Base-by-base conservation (phyloP, 2,329 filamentous ascomycete genomes). In the Fusarium verrucosum region DNA sequence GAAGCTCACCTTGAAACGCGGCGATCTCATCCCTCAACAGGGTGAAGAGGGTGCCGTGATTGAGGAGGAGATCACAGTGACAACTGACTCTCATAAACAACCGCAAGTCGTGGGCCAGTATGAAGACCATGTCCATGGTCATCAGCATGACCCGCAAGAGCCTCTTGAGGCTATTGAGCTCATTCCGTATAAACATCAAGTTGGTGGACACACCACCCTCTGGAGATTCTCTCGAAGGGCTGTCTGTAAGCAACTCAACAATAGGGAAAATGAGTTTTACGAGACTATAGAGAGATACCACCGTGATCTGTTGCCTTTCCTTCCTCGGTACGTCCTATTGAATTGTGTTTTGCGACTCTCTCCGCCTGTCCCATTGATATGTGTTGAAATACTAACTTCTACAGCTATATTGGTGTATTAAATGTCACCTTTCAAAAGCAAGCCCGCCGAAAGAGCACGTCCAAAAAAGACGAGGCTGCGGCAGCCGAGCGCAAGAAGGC, bases 171-270 rank as follows among this genome's bases (percentile, higher is more conserved):
- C 94, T 26, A 96, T 99, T 68, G 94, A 98, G 76, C 83, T 99
- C 59, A 97, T 97, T 72, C 95, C 95, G 3, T 99, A 97, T 78
- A 92, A 92, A 68, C 95, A 99, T 78, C 95, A 99, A 78, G 95
- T 99, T 52, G 95, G 95, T 57, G 95, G 95, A 1, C 95, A 99
- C 76, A 97, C 93, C 8, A 97, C 94, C 0, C 86, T 99, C 32
- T 99, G 96, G 85, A 90, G 94, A 37, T 98, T 99, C 75, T 98
- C 95, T 17, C 89, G 92, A 68, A 87, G 94, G 71, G 95, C 95
- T 53, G 94, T 99, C 11, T 99, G 95, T 83, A 99, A 99, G 79
- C 93, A 97, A 79, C 85, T 99, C 73, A 99, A 97, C 77, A 99
- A 97, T 76, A 87, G 94, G 72, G 95, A 99, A 75, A 99, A 99